A percentile compares a stretch with the other conserved stretches of the same genome.
phyloP scores from a whole-genome alignment of 257 asterid genomes.

The Petunia secreta region DNA sequence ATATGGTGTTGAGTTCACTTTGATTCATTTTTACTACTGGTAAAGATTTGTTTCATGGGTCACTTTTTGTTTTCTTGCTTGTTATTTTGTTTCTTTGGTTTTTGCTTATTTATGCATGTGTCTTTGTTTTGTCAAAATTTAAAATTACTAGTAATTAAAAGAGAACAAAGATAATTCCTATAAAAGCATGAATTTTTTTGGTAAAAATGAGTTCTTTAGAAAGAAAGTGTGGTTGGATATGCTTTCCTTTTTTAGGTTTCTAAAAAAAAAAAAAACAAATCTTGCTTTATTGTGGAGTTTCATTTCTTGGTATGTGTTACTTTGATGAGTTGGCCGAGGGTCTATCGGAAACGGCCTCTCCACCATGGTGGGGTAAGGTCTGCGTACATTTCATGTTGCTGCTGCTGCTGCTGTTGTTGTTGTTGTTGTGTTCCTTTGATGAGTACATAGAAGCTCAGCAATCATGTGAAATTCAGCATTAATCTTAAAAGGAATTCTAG shows the following conservation, averaged over 20 bases:
- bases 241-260: background rate
- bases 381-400: no score
- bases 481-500: background rate
- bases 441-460: conserved; percentile 13
- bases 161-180: background rate
- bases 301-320: background rate
- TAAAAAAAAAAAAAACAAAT: no score
- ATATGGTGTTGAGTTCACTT: background rate
- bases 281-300: conserved; percentile 5
- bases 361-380: no score
- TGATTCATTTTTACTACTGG: background rate
- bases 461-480: background rate
- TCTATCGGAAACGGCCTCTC: no score
- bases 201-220: background rate
- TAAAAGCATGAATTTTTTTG: background rate
- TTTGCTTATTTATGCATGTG: background rate
- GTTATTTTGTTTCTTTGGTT: background rate
- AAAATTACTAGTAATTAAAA: background rate
- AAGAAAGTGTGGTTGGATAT: background rate
- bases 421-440: background rate
- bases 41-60: background rate
- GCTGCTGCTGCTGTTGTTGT: no score
- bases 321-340: no score
- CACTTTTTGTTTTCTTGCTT: background rate
- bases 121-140: background rate